Evolutionary conservation across 2,329 filamentous ascomycete genomes (phyloP).

Genomic region (Pseudocercospora macadamiae): DNA sequence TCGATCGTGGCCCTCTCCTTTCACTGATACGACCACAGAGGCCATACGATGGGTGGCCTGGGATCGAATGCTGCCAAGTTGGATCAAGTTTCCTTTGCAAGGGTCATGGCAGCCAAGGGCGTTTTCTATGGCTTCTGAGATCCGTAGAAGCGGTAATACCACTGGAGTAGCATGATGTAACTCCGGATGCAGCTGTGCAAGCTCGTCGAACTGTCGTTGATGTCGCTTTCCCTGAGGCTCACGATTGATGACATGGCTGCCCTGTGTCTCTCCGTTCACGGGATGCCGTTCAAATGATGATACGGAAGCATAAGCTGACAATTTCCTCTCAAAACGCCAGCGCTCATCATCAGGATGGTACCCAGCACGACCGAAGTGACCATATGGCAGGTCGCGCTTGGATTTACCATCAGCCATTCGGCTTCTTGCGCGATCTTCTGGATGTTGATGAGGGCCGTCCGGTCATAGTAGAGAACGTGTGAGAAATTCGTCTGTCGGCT

Average conservation of each 20-base stretch:
- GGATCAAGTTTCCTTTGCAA: constrained; percentile 51
- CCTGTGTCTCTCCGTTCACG: neutral
- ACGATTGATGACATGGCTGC: neutral
- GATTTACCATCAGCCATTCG: constrained; percentile 60
- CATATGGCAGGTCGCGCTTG: constrained; percentile 54
- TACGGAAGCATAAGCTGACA: constrained; percentile 18
- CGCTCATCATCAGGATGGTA: constrained; percentile 52
- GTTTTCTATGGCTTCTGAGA: constrained; percentile 39
- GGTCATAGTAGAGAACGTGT: constrained; percentile 27
- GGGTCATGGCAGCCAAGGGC: constrained; percentile 44
- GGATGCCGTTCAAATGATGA: constrained; percentile 28
- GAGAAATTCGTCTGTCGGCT: neutral
- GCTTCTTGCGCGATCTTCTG: constrained; percentile 39
- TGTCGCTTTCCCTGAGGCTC: constrained; percentile 11
- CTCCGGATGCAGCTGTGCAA: constrained; percentile 28
- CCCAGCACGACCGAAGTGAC: constrained; percentile 55
- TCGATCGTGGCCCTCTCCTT: constrained; percentile 62
- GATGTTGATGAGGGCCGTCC: constrained; percentile 4
- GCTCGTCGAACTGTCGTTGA: constrained; percentile 24
- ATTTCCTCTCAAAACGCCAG: constrained; percentile 45
- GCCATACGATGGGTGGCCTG: constrained; percentile 36
- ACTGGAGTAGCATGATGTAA: constrained; percentile 24
- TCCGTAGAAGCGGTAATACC: constrained; percentile 27
- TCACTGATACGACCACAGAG: constrained; percentile 38
- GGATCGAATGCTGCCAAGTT: constrained; percentile 59